These are phyloP conservation scores for Aspergillus sp. DNA, from an alignment of 2,329 filamentous ascomycete genomes.

Conservation along the genomic window DNA sequence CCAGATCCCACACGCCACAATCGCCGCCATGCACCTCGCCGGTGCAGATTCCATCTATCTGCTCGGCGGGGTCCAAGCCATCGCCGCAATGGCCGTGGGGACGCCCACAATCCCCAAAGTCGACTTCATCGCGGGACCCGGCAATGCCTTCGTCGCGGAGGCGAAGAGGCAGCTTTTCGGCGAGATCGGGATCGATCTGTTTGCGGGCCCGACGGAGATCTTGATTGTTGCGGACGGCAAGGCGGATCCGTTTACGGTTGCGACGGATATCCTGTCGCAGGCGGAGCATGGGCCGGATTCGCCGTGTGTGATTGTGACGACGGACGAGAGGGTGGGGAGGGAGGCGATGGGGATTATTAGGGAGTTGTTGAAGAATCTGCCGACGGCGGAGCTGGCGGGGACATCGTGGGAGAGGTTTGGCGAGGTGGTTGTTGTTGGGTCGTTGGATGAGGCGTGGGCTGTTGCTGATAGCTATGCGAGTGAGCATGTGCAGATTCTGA, in stretches of 20 bases:
- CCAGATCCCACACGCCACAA: conserved; percentile 49
- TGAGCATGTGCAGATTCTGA: conserved; percentile 56
- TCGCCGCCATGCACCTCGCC: conserved; percentile 53
- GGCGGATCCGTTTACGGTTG: conserved; percentile 48
- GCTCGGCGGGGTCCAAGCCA: conserved; percentile 54
- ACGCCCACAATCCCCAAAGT: conserved; percentile 51
- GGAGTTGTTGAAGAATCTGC: conserved; percentile 41
- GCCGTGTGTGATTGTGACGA: conserved; percentile 53
- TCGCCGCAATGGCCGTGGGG: conserved; percentile 54
- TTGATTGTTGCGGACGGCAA: conserved; percentile 51
- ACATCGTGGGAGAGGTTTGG: conserved; percentile 49
- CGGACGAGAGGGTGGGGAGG: conserved; percentile 39
- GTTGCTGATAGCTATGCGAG: conserved; percentile 51
- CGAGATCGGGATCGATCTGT: conserved; percentile 55
- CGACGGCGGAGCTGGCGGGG: conserved; percentile 46
- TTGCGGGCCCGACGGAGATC: conserved; percentile 56
- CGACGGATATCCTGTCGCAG: conserved; percentile 50
- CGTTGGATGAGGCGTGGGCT: conserved; percentile 44
- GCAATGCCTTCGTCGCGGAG: conserved; percentile 57
- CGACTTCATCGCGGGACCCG: conserved; percentile 55
- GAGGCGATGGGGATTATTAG: conserved; percentile 41
- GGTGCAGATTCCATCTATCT: conserved; percentile 54
- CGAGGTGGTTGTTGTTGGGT: conserved; percentile 47
- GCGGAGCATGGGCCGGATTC: conserved; percentile 56
- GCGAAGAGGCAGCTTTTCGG: conserved; percentile 56